These are phyloP conservation scores for Dujonia santamariae DNA, from an alignment of 1,139 yeast species.

Conservation along the genomic window DNA sequence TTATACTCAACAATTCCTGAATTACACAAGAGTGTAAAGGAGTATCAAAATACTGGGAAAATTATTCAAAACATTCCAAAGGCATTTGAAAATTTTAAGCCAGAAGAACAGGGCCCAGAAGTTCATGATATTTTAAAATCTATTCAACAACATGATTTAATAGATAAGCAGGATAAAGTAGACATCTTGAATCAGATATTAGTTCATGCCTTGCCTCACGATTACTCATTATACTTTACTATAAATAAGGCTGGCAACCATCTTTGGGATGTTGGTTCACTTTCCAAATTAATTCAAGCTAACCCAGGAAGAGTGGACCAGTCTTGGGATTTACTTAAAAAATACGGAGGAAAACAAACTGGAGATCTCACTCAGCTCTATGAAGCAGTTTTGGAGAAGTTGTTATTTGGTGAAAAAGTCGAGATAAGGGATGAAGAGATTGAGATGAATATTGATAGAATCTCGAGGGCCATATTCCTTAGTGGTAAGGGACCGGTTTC, in stretches of 20 bases:
- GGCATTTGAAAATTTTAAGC: background rate
- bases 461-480: slow-evolving; percentile 3
- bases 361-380: background rate
- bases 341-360: slow-evolving; percentile 15
- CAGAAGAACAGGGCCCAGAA: background rate
- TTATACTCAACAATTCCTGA: slow-evolving; percentile 5
- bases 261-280: slow-evolving; percentile 15
- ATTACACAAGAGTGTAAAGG: slow-evolving; percentile 1
- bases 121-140: slow-evolving; percentile 4
- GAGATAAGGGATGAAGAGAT: slow-evolving; percentile 7
- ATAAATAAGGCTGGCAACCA: slow-evolving; percentile 9
- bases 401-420: slow-evolving; percentile 9
- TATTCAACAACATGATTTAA: slow-evolving; percentile 1
- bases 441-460: slow-evolving; percentile 6
- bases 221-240: slow-evolving; percentile 33
- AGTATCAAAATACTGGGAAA: slow-evolving; percentile 1
- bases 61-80: background rate
- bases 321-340: slow-evolving; percentile 31
- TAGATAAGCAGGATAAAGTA: background rate
- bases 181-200: slow-evolving; percentile 14
- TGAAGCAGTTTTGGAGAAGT: slow-evolving; percentile 6
- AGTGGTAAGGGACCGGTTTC: background rate
- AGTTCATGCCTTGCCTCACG: slow-evolving; percentile 19
- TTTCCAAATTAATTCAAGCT: slow-evolving; percentile 23
- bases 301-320: slow-evolving; percentile 43